Conservation (phyloP, 257 asterid species). For the Petunia axillaris region DNA sequence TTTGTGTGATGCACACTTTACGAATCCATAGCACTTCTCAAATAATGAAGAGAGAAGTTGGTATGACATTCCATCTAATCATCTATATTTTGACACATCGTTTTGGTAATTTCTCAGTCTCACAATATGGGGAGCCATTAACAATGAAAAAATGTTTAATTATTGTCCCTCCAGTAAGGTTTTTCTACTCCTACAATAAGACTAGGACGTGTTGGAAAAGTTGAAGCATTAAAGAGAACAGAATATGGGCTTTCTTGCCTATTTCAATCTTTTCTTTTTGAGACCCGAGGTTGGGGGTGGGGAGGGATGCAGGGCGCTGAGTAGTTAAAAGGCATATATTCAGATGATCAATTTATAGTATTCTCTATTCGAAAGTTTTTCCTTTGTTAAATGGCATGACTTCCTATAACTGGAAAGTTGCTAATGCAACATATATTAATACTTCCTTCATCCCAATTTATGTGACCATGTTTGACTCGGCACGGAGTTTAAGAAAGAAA, state of each 20-base stretch:
- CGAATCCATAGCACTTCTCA: slow-evolving; percentile 2
- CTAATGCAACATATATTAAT: neutral
- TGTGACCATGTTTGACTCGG: too few species aligned
- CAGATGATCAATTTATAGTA: slow-evolving; percentile 4
- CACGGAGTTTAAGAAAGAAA: too few species aligned
- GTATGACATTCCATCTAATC: neutral
- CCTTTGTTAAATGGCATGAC: neutral
- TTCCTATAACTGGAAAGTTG: neutral
- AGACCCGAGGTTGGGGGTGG: too few species aligned
- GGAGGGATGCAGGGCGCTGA: neutral
- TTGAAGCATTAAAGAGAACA: slow-evolving; percentile 9
- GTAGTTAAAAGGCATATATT: neutral
- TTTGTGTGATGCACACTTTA: slow-evolving; percentile 6
- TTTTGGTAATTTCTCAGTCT: neutral
- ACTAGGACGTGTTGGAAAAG: neutral
- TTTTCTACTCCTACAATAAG: neutral
- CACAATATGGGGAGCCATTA: neutral
- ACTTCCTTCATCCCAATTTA: too few species aligned
- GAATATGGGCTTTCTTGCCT: slow-evolving; percentile 5
- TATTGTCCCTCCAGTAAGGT: neutral
- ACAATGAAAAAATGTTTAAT: neutral
- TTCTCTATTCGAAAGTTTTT: neutral
- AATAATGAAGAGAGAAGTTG: neutral
- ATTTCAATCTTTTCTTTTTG: neutral
- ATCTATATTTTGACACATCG: neutral